Conservation (phyloP, 1,139 yeast genomes). For the Diutina pseudorugosa region DNA sequence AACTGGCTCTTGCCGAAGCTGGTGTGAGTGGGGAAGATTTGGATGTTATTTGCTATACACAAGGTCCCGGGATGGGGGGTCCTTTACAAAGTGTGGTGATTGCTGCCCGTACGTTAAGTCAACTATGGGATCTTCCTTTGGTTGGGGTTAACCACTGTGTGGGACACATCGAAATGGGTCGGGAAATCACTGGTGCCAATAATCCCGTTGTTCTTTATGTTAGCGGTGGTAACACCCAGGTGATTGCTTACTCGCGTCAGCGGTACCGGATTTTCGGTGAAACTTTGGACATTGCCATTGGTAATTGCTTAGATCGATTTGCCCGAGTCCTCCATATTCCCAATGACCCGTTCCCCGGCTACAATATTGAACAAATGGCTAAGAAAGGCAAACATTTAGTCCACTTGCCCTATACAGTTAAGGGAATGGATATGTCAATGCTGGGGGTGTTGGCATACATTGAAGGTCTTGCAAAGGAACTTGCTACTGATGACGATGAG, state of each 20-base stretch:
- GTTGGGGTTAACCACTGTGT: conserved; percentile 96
- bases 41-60: conserved; percentile 90
- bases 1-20: conserved; percentile 55
- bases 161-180: conserved; percentile 98
- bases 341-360: conserved; percentile 95
- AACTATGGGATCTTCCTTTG: conserved; percentile 72
- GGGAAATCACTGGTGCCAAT: conserved; percentile 90
- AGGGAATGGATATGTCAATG: conserved; percentile 97
- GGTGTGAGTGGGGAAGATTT: conserved; percentile 43
- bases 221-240: conserved; percentile 97
- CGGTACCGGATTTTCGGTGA: conserved; percentile 94
- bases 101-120: conserved; percentile 79
- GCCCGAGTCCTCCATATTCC: conserved; percentile 84
- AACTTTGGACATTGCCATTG: conserved; percentile 92
- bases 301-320: conserved; percentile 91
- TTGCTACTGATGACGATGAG: conserved; percentile 20
- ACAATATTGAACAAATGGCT: conserved; percentile 91
- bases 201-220: conserved; percentile 95
- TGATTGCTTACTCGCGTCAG: conserved; percentile 90
- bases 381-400: conserved; percentile 59
- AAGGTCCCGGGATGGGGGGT: conserved; percentile 99
- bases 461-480: conserved; percentile 66
- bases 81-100: conserved; percentile 89
- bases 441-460: conserved; percentile 84
- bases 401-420: conserved; percentile 84